Evolutionary conservation across 2,329 filamentous ascomycete genomes (phyloP).

Genomic region (Metarhizium album): DNA sequence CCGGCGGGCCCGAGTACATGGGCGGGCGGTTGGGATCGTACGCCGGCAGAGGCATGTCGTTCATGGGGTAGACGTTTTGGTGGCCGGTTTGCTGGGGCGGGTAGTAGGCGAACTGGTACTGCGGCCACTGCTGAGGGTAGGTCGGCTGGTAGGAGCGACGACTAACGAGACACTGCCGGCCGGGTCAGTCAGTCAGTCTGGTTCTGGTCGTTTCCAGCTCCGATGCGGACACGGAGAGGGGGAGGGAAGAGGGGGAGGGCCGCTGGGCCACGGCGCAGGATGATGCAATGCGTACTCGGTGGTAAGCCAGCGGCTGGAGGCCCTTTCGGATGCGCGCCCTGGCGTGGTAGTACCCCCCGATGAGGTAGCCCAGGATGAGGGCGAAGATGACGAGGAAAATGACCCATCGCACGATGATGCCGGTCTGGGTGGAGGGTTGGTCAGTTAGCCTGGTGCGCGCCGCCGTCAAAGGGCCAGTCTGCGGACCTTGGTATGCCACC

Average conservation of each 20-base stretch:
- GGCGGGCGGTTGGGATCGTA: constrained; percentile 50
- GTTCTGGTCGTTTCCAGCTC: neutral
- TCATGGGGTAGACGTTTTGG: constrained; percentile 33
- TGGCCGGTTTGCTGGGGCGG: constrained; percentile 8
- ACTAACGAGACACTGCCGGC: constrained; percentile 41
- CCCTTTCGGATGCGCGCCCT: constrained; percentile 55
- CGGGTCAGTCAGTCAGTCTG: neutral
- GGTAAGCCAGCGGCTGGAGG: constrained; percentile 55
- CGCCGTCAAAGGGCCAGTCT: too few species aligned
- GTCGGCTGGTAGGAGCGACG: constrained; percentile 14
- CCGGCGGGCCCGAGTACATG: constrained; percentile 38
- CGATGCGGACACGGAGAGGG: neutral
- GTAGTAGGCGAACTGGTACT: constrained; percentile 14
- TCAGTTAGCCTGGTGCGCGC: neutral
- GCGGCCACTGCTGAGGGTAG: constrained; percentile 9
- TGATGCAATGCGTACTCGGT: constrained; percentile 53
- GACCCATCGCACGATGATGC: constrained; percentile 59
- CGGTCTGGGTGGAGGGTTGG: constrained; percentile 32
- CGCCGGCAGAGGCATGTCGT: constrained; percentile 42
- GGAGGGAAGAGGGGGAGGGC: neutral
- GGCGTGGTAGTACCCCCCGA: constrained; percentile 62
- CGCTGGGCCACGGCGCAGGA: too few species aligned
- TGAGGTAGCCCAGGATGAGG: constrained; percentile 48
- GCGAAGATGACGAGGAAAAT: constrained; percentile 53
- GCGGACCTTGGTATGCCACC: constrained; percentile 21